phyloP scores from a whole-genome alignment of 148 eudicot species.

The Beta vulgaris region DNA sequence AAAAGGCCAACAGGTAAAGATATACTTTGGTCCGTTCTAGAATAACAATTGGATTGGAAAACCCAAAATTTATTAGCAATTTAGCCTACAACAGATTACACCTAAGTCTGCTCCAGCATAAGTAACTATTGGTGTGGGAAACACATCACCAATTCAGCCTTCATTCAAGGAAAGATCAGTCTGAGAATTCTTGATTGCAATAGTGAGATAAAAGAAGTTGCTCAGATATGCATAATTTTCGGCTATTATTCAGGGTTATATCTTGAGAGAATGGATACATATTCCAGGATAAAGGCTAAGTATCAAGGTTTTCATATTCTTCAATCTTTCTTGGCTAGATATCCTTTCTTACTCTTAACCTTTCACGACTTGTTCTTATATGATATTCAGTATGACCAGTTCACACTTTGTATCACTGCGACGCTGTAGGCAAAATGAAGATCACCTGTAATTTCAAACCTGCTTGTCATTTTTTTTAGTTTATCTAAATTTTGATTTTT shows the following conservation, averaged over 20 bases:
- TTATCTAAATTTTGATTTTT: neutral
- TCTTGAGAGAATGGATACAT: neutral
- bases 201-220: no score
- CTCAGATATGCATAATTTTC: no score
- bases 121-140: no score
- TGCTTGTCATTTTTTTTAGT: neutral
- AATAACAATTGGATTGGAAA: no score
- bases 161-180: no score
- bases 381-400: neutral
- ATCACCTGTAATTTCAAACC: neutral
- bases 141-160: no score
- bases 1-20: no score
- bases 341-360: neutral
- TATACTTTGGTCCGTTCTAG: no score
- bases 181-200: no score
- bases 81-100: no score
- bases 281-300: neutral
- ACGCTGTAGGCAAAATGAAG: neutral
- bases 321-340: neutral
- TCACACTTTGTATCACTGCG: neutral
- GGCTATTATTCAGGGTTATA: neutral
- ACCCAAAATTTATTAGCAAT: neutral
- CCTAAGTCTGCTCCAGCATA: no score
- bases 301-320: neutral
- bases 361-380: neutral